Conservation (phyloP, 495 filamentous ascomycete species). For the Penicillium odoratum region DNA sequence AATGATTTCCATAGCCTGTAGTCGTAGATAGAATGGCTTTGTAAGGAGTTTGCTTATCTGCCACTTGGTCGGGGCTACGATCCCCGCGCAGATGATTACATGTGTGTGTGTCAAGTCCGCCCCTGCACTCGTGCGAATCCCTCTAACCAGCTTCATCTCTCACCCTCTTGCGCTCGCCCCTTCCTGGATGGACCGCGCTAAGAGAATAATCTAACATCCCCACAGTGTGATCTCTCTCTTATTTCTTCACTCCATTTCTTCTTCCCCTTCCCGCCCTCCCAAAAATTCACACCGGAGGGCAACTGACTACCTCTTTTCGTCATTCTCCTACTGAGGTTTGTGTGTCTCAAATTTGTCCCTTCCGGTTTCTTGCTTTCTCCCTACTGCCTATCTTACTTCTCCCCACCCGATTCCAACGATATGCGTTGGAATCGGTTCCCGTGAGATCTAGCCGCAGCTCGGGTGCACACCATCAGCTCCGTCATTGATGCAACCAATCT, state of each 20-base stretch:
- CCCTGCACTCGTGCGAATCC: constrained; percentile 8
- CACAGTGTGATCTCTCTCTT: constrained; percentile 6
- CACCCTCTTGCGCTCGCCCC: constrained; percentile 6
- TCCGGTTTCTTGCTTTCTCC: not conserved
- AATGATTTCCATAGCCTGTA: not conserved
- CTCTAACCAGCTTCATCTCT: constrained; percentile 10
- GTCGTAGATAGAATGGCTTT: constrained; percentile 3
- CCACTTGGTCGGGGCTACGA: constrained; percentile 18
- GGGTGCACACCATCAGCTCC: constrained; percentile 24
- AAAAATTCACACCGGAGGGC: constrained; percentile 20
- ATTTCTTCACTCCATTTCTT: constrained; percentile 13
- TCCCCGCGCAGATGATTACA: constrained; percentile 22
- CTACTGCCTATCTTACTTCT: constrained; percentile 2
- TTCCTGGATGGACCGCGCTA: constrained; percentile 21
- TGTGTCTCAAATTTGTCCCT: constrained; percentile 2
- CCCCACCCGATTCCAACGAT: not conserved
- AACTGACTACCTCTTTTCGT: constrained; percentile 23
- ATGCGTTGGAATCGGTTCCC: constrained; percentile 6
- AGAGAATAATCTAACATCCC: constrained; percentile 15
- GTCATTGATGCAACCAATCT: constrained; percentile 24
- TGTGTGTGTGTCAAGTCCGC: constrained; percentile 15
- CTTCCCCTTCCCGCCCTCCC: constrained; percentile 15
- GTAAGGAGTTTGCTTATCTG: constrained; percentile 14
- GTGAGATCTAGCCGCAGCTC: constrained; percentile 17
- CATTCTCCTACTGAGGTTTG: constrained; percentile 35